These are phyloP conservation scores for Ascochyta koolunga DNA, from an alignment of 2,329 filamentous ascomycete genomes.

Conservation along the genomic window DNA sequence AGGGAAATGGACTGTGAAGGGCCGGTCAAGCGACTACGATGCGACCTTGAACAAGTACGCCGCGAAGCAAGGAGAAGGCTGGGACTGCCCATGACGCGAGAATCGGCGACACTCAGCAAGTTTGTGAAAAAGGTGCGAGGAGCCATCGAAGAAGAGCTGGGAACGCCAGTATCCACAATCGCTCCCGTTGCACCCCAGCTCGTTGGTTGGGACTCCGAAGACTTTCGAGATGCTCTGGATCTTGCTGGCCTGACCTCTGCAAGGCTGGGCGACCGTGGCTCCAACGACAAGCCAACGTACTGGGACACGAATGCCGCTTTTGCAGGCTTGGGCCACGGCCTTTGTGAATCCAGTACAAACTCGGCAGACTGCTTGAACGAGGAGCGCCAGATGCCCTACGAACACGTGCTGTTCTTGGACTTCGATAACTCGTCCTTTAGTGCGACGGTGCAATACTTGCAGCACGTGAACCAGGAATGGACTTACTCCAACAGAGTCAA, in stretches of 20 bases:
- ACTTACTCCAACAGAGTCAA: slow-evolving; percentile 16
- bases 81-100: slow-evolving; percentile 19
- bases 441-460: slow-evolving; percentile 23
- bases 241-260: slow-evolving; percentile 21
- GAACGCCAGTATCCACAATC: slow-evolving; percentile 17
- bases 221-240: slow-evolving; percentile 26
- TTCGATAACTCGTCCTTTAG: slow-evolving; percentile 38
- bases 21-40: slow-evolving; percentile 6
- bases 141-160: slow-evolving; percentile 24
- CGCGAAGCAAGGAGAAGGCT: slow-evolving; percentile 15
- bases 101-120: slow-evolving; percentile 24
- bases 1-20: slow-evolving; percentile 11
- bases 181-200: slow-evolving; percentile 26
- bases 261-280: background rate
- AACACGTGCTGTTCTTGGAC: slow-evolving; percentile 31
- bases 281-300: slow-evolving; percentile 9
- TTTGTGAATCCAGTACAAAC: slow-evolving; percentile 21
- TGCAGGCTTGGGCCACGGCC: slow-evolving; percentile 22
- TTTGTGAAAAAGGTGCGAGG: slow-evolving; percentile 23
- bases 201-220: slow-evolving; percentile 11
- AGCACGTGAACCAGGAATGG: slow-evolving; percentile 10
- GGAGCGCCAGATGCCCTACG: slow-evolving; percentile 9
- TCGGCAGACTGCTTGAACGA: slow-evolving; percentile 10
- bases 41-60: slow-evolving; percentile 7
- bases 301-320: slow-evolving; percentile 30